Evolutionary conservation across 2,329 filamentous ascomycete species (phyloP), one percentile per base, ranked within the genome.

Genomic region (Trichoderma harzianum): DNA sequence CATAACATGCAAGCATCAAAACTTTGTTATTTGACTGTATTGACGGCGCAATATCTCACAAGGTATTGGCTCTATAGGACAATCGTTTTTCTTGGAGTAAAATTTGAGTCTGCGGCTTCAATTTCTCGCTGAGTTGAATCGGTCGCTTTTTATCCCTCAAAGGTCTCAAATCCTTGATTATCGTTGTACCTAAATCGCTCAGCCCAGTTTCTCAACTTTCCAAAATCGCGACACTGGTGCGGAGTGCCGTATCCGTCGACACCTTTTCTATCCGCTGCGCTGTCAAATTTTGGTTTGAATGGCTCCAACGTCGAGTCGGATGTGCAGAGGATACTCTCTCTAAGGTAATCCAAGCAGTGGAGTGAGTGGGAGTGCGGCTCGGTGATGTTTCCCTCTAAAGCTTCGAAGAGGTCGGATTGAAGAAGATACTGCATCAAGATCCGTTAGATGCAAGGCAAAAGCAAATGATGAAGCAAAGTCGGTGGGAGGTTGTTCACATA

Each of bases 101-200:
- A 51, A 21, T 12, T 21, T 2, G 4, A n/a, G 18, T 2, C 16
- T n/a, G 18, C n/a, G 10, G n/a, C n/a, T 21, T 51, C 3, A 12
- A 21, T 3, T 1, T 21, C 2, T 12, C n/a, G 1, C 0, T 51
- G 8, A 51, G 43, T 3, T 51, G n/a, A 6, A n/a, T 21, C 18
- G n/a, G 8, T 21, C 43, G 16, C 39, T 58, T 14, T 66, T 67
- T 12, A 70, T n/a, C 67, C 58, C 21, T 62, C 57, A 16, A 39
- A 63, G 18, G 43, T 34, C 12, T 51, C 67, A 10, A 70, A 70
- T 4, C 43, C 67, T 32, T 69, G 66, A 32, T 70, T 57, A 5
- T 70, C 67, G n/a, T 63, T 70, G 8, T 70, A 70, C 21, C 67
- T 21, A 39, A 70, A 70, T 30, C 43, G 57, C 16, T 70, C 67